Evolutionary conservation across 2,329 filamentous ascomycete genomes (phyloP).

Genomic region (Didymella pomorum): DNA sequence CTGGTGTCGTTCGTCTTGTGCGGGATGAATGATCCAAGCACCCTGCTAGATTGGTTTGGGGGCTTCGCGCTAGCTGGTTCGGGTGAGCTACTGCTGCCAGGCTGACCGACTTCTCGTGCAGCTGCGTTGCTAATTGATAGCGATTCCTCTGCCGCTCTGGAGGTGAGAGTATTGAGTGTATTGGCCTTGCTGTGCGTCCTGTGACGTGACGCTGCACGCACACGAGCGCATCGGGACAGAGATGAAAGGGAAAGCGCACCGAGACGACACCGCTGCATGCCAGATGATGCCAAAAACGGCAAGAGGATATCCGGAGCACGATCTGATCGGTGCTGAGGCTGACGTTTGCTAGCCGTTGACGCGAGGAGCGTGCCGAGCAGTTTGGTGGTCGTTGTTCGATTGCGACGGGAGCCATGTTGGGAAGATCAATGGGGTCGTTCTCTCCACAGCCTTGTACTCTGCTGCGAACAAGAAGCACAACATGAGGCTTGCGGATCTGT

Average conservation of each 20-base stretch:
- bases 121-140: constrained; percentile 1
- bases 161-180: constrained; percentile 9
- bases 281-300: background rate
- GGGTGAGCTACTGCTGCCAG: constrained; percentile 27
- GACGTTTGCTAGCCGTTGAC: background rate
- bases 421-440: background rate
- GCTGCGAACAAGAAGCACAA: background rate
- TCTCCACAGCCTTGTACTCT: background rate
- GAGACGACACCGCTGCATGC: constrained; percentile 4
- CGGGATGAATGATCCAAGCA: constrained; percentile 26
- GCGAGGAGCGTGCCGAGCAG: background rate
- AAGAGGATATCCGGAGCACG: background rate
- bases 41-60: constrained; percentile 27
- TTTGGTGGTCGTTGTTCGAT: background rate
- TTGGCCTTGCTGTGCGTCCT: constrained; percentile 2
- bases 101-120: constrained; percentile 45
- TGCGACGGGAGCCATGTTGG: background rate
- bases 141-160: constrained; percentile 1
- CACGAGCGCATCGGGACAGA: background rate
- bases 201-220: constrained; percentile 12
- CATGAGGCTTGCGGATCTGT: background rate
- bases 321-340: constrained; percentile 11
- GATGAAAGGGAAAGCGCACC: background rate
- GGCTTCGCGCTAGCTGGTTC: constrained; percentile 33
- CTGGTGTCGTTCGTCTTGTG: constrained; percentile 27